Percentiles rank a stretch among this genome's conserved stretches.
phyloP scores from a whole-genome alignment of 768 basidiomycete genomes.

The Cyathus striatus region DNA sequence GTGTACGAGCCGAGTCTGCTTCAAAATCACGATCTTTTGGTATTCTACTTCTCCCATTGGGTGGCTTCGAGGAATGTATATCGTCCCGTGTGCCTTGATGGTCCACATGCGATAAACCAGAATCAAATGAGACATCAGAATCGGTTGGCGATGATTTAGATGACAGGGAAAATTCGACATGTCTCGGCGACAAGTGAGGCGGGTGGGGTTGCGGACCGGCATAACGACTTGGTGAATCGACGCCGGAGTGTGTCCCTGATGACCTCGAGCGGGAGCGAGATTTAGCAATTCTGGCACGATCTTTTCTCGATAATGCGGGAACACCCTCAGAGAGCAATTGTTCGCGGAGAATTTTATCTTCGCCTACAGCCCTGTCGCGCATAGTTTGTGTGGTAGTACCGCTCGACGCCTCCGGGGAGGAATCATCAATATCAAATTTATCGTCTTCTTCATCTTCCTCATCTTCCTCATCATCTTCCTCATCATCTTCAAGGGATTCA shows the following conservation, averaged over 20 bases:
- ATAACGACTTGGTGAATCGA: constrained; percentile 61
- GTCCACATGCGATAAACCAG: constrained; percentile 13
- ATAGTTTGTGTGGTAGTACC: constrained; percentile 8
- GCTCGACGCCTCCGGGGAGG: constrained; percentile 47
- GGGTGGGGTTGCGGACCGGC: constrained; percentile 47
- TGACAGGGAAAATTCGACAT: constrained; percentile 44
- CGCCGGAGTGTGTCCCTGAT: constrained; percentile 45
- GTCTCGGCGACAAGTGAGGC: constrained; percentile 38
- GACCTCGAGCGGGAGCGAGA: constrained; percentile 38
- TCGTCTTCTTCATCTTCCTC: constrained; percentile 63
- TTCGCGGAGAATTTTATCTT: constrained; percentile 17
- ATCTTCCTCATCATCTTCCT: constrained; percentile 45
- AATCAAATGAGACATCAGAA: constrained; percentile 31
- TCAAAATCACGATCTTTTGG: constrained; percentile 58
- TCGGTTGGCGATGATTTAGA: constrained; percentile 28
- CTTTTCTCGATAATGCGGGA: constrained; percentile 24
- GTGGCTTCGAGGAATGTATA: constrained; percentile 18
- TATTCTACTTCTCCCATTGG: constrained; percentile 50
- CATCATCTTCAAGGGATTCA: constrained; percentile 45
- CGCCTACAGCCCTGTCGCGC: constrained; percentile 7
- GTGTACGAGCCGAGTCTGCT: constrained; percentile 51
- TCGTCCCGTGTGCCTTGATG: constrained; percentile 30
- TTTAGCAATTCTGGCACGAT: constrained; percentile 22
- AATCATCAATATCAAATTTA: constrained; percentile 92
- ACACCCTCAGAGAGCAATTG: constrained; percentile 20